Evolutionary conservation across 768 basidiomycete species (phyloP).

Genomic region (Fistulinella prunicolor): DNA sequence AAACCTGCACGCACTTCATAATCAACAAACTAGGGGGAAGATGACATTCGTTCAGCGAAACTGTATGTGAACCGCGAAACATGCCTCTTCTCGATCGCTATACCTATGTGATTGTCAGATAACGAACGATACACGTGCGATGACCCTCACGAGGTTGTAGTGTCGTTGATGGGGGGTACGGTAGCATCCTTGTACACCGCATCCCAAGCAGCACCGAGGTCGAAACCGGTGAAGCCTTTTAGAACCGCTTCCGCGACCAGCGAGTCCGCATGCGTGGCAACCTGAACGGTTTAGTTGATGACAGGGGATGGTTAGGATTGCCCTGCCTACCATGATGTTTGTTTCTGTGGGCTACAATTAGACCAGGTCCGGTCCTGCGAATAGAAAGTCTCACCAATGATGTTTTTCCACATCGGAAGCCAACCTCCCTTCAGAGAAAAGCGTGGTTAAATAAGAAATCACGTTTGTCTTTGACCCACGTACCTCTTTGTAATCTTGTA

Average conservation of each 20-base stretch:
- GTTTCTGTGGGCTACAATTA: conserved; percentile 45
- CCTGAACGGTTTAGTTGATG: conserved; percentile 33
- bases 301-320: background rate
- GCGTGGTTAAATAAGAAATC: background rate
- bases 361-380: background rate
- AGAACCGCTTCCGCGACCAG: conserved; percentile 68
- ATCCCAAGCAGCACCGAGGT: conserved; percentile 63
- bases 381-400: conserved; percentile 46
- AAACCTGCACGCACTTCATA: conserved; percentile 82
- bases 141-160: conserved; percentile 43
- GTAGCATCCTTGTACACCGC: conserved; percentile 75
- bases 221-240: conserved; percentile 64
- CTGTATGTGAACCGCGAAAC: conserved; percentile 3
- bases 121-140: background rate
- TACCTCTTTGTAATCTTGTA: conserved; percentile 72
- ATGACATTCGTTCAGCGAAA: background rate
- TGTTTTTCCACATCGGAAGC: conserved; percentile 91
- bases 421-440: conserved; percentile 55
- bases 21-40: conserved; percentile 51
- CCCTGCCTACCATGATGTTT: conserved; percentile 66
- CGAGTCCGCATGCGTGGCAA: conserved; percentile 78
- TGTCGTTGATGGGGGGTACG: conserved; percentile 57
- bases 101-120: conserved; percentile 41
- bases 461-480: background rate
- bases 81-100: conserved; percentile 68